Conservation (phyloP, 306 rosid species). For the Vigna hirtella region DNA sequence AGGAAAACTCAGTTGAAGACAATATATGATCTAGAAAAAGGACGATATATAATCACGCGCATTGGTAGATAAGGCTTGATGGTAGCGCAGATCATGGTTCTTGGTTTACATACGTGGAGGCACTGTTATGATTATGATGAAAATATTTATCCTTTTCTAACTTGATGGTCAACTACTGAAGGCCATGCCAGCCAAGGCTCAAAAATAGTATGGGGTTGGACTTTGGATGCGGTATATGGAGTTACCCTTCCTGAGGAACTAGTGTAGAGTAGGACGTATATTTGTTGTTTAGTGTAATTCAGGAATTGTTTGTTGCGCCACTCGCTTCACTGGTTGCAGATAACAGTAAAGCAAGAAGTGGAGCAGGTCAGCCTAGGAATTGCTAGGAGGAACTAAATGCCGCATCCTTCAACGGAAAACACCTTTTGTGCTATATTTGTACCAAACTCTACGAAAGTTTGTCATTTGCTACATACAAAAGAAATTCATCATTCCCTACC, state of each 20-base stretch:
- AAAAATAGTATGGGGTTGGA: conserved; percentile 45
- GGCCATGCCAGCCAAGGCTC: conserved; percentile 42
- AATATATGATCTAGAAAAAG: conserved; percentile 85
- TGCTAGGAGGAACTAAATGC: conserved; percentile 34
- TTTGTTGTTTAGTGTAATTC: conserved; percentile 46
- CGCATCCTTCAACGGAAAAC: conserved; percentile 40
- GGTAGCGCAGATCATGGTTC: conserved; percentile 35
- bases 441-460: conserved; percentile 24
- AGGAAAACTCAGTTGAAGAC: conserved; percentile 93
- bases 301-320: conserved; percentile 34
- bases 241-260: conserved; percentile 37
- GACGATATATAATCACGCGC: conserved; percentile 83
- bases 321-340: conserved; percentile 33
- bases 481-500: background rate
- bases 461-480: conserved; percentile 19
- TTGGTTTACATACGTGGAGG: conserved; percentile 39
- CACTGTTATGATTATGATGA: conserved; percentile 36
- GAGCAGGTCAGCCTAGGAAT: conserved; percentile 35
- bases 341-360: conserved; percentile 39
- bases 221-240: conserved; percentile 48
- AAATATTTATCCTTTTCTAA: conserved; percentile 39
- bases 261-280: conserved; percentile 48
- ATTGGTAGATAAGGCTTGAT: conserved; percentile 54
- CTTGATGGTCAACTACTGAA: conserved; percentile 27
- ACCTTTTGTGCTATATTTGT: conserved; percentile 38